These are phyloP conservation scores for Colletotrichum sp. DNA, from an alignment of 2,329 filamentous ascomycete genomes.

Conservation along the genomic window DNA sequence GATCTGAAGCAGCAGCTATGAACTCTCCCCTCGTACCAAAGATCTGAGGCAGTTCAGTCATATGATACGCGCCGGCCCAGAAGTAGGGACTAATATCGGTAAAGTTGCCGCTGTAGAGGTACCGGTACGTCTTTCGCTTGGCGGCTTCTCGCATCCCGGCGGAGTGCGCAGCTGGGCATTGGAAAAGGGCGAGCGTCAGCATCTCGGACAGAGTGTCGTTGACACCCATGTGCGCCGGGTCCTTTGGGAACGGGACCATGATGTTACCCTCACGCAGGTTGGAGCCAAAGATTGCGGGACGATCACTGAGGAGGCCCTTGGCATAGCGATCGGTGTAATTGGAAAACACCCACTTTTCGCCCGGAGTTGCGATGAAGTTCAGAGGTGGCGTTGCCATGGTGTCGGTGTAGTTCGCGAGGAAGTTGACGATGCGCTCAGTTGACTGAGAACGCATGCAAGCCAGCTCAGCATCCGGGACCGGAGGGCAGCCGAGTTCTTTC, in stretches of 20 bases:
- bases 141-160: neutral
- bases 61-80: constrained; percentile 30
- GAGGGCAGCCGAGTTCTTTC: constrained; percentile 39
- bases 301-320: constrained; percentile 38
- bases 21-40: constrained; percentile 28
- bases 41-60: constrained; percentile 30
- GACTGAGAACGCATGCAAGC: constrained; percentile 39
- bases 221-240: neutral
- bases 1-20: neutral
- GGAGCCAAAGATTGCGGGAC: neutral
- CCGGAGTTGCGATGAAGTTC: constrained; percentile 41
- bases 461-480: constrained; percentile 25
- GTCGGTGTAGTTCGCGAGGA: constrained; percentile 33
- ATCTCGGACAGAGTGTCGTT: neutral
- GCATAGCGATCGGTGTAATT: constrained; percentile 39
- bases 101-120: constrained; percentile 30
- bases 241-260: neutral
- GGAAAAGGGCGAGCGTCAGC: neutral
- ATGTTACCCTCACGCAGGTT: neutral
- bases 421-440: constrained; percentile 40
- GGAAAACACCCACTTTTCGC: constrained; percentile 42
- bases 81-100: constrained; percentile 25
- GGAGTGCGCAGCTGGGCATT: neutral
- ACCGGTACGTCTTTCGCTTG: constrained; percentile 22
- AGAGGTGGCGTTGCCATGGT: constrained; percentile 37